Evolutionary conservation across 306 rosid species (phyloP), one percentile per base, ranked within the genome.

Genomic region (Acmispon strigosus): DNA sequence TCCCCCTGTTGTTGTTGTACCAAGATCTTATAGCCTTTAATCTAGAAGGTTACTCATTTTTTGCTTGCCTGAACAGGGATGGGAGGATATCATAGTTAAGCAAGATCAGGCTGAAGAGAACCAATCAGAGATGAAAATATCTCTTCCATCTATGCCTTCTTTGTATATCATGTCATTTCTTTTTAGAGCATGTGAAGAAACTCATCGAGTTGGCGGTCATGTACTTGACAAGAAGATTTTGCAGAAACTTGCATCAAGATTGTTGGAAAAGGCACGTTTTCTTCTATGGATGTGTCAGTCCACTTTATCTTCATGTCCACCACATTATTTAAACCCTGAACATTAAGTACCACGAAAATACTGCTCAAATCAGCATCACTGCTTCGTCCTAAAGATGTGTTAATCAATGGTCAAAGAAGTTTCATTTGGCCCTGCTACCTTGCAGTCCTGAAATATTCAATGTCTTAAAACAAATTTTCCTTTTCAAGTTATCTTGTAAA

Each of bases 171-270:
- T 89, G 53, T 91, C 96, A 37, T 94, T 91, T 84, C 78, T 91
- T 17, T 91, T 91, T 71, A 85, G 85, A 69, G 95, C 93, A 24
- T 91, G 91, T 59, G 95, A 89, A 81, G 99, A 94, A 86, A 84
- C 91, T 83, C 99, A 94, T 73, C 84, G 91, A 56, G 92, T 91
- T 79, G 99, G 99, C 69, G 99, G 99, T 72, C 99, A 94, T 84
- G 96, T 91, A 37, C 90, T 91, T 72, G 96, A 94, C 87, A 91
- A 85, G 87, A 89, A 78, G 75, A 87, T 91, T 85, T 73, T 94
- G 82, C 96, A 84, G 54, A 91, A 91, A 77, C 85, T 94, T 82
- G 91, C 99, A 8, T 76, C 79, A 62, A 80, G 80, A 52, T 75
- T 94, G 41, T 53, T 86, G 78, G 96, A 94, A 69, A 91, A 89